Percentiles rank a stretch among this genome's conserved stretches.
Conservation (phyloP, 139 green algal species). For the Eudorina sp. region DNA sequence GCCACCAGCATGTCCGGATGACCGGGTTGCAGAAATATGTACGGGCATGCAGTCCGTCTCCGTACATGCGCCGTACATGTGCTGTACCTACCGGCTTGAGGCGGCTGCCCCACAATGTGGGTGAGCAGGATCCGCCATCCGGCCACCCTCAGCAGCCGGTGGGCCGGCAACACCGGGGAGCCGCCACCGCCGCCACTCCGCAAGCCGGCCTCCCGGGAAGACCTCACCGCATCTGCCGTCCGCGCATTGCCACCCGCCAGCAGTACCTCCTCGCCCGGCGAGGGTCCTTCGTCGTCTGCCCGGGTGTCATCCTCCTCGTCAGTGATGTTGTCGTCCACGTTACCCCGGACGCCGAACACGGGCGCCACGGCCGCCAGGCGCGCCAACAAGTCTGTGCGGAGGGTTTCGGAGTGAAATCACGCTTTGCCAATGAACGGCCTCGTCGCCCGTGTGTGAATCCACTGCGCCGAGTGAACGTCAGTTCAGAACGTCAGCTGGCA, state of each 20-base stretch:
- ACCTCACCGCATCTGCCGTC: neutral
- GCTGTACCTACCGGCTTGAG: conserved; percentile 34
- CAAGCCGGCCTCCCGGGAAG: neutral
- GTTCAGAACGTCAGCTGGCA: too few relatives aligned
- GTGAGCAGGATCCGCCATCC: conserved; percentile 58
- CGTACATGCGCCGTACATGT: too few relatives aligned
- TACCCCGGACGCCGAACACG: conserved; percentile 48
- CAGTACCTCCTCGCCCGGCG: too few relatives aligned
- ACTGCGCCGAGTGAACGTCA: too few relatives aligned
- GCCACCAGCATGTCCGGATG: too few relatives aligned
- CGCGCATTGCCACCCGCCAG: too few relatives aligned
- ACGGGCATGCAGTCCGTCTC: too few relatives aligned
- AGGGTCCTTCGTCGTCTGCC: neutral
- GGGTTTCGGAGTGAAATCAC: too few relatives aligned
- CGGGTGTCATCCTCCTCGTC: neutral
- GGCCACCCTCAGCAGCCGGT: conserved; percentile 24
- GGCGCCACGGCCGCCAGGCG: neutral
- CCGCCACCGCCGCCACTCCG: too few relatives aligned
- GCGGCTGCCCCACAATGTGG: conserved; percentile 51
- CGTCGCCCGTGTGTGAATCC: too few relatives aligned
- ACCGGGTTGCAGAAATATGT: too few relatives aligned
- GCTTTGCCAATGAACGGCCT: too few relatives aligned
- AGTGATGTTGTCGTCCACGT: conserved; percentile 48
- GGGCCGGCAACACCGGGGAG: neutral
- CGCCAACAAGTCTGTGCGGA: conserved; percentile 48